These are phyloP conservation scores for Fusarium chlamydosporum DNA, from an alignment of 2,329 filamentous ascomycete genomes.

Conservation along the genomic window DNA sequence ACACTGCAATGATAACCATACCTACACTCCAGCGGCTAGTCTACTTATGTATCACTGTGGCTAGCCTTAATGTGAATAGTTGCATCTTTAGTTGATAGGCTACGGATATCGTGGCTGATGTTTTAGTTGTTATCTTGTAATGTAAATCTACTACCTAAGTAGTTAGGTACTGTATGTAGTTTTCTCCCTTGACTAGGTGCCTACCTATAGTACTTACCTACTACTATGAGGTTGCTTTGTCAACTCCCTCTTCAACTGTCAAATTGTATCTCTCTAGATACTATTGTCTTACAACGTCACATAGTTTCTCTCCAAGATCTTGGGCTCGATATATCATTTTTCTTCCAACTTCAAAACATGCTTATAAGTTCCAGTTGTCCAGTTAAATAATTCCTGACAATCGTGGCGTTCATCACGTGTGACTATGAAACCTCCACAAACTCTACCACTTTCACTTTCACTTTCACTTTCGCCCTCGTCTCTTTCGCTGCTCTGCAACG, in stretches of 20 bases:
- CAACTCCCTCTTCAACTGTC: constrained; percentile 16
- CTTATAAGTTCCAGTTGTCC: not conserved
- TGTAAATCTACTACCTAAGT: too few relatives aligned
- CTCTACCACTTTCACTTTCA: constrained; percentile 13
- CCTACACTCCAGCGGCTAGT: constrained; percentile 25
- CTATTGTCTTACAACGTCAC: constrained; percentile 15
- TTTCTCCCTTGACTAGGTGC: constrained; percentile 19
- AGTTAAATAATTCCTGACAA: not conserved
- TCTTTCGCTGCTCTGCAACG: constrained; percentile 4
- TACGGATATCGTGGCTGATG: constrained; percentile 1
- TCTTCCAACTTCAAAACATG: not conserved
- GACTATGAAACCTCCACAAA: constrained; percentile 22
- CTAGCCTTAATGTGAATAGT: constrained; percentile 10
- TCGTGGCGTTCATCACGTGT: constrained; percentile 42
- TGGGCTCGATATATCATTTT: constrained; percentile 1
- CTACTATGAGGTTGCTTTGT: constrained; percentile 23
- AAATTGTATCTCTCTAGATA: constrained; percentile 2
- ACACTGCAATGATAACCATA: not conserved
- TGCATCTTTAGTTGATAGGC: constrained; percentile 9
- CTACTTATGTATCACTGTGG: not conserved
- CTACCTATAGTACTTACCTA: not conserved
- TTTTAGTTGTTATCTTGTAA: constrained; percentile 21
- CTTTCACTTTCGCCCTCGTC: constrained; percentile 5
- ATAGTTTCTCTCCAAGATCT: constrained; percentile 1
- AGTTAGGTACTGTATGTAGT: too few relatives aligned